Conservation (phyloP, 208 protist species). For the Cochliopodium minus region DNA sequence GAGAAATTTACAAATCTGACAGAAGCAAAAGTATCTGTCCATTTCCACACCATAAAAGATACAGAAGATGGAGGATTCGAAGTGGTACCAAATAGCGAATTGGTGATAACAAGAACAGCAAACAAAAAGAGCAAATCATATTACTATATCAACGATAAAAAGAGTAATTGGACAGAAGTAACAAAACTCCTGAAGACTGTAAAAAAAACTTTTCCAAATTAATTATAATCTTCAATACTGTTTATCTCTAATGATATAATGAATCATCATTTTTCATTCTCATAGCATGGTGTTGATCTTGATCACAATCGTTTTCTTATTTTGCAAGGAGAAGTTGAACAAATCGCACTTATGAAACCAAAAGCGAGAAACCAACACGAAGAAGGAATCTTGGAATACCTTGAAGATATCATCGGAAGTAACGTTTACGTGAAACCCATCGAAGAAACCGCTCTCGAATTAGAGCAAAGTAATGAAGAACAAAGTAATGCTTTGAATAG, state of each 20-base stretch:
- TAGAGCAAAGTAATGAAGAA: slow-evolving; percentile 73
- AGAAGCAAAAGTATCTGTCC: slow-evolving; percentile 78
- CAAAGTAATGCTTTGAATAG: slow-evolving; percentile 67
- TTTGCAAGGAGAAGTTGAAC: slow-evolving; percentile 98
- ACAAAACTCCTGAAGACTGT: slow-evolving; percentile 20
- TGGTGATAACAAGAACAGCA: slow-evolving; percentile 70
- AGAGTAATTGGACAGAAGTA: slow-evolving; percentile 50
- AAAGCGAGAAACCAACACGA: slow-evolving; percentile 82
- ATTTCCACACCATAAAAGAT: slow-evolving; percentile 83
- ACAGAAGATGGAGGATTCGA: slow-evolving; percentile 37
- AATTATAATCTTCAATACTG: background rate
- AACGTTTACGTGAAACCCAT: slow-evolving; percentile 74
- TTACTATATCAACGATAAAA: slow-evolving; percentile 71
- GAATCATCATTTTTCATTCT: slow-evolving; percentile 66
- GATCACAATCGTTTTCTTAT: slow-evolving; percentile 99
- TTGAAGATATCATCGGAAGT: slow-evolving; percentile 98
- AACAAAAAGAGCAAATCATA: slow-evolving; percentile 67
- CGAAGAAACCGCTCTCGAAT: slow-evolving; percentile 36
- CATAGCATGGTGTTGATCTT: slow-evolving; percentile 88
- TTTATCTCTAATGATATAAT: slow-evolving; percentile 18
- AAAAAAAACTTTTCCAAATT: background rate
- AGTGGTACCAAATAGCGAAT: slow-evolving; percentile 59
- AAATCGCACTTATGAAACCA: slow-evolving; percentile 99
- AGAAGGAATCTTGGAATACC: slow-evolving; percentile 97
- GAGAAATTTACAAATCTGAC: slow-evolving; percentile 65